phyloP scores from a whole-genome alignment of 2,329 filamentous ascomycete genomes.

The Fusarium abutilonis region DNA sequence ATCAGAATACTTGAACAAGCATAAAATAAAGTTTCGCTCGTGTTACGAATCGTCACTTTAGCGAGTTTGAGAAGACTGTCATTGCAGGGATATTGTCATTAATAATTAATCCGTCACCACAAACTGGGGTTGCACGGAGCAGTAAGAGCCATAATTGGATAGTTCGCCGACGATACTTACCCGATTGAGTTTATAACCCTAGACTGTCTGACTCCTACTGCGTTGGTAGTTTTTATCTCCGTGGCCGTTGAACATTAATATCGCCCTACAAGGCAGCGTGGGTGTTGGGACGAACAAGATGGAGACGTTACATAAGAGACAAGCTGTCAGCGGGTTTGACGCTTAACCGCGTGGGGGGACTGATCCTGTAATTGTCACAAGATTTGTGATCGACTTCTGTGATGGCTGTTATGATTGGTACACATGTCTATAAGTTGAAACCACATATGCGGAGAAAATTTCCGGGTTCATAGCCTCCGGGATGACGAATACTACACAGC shows the following conservation, averaged over 20 bases:
- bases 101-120: conserved; percentile 5
- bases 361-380: conserved; percentile 4
- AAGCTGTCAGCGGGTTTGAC: neutral
- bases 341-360: neutral
- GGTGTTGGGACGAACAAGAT: neutral
- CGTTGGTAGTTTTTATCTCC: neutral
- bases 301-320: neutral
- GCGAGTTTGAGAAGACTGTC: conserved; percentile 29
- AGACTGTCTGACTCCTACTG: neutral
- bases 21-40: conserved; percentile 28
- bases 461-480: neutral
- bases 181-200: neutral
- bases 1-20: neutral
- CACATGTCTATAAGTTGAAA: conserved; percentile 2
- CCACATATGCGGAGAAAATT: neutral
- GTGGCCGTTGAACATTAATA: neutral
- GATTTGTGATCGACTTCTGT: neutral
- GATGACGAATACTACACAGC: too few species aligned
- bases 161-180: conserved; percentile 9
- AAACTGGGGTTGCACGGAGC: conserved; percentile 8
- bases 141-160: conserved; percentile 1
- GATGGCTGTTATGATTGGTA: neutral
- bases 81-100: conserved; percentile 7
- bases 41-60: conserved; percentile 16
- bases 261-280: neutral